Base-by-base conservation (phyloP, 306 rosid genomes). In the Myrica gale region DNA sequence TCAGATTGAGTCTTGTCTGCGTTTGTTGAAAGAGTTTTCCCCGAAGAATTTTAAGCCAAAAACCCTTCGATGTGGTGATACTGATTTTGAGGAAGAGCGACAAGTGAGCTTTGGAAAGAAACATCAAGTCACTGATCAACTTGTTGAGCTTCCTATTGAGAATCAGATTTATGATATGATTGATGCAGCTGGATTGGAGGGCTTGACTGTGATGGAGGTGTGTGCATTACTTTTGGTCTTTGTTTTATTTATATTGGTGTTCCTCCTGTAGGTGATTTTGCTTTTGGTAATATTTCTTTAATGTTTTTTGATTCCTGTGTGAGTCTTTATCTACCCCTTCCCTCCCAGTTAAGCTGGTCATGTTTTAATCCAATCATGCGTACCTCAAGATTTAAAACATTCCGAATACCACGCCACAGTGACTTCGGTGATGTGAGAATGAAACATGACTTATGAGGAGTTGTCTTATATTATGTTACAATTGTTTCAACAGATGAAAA, bases 81-180 rank as follows among this genome's bases (percentile, higher is more conserved):
- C 84, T 48, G 73, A 75, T 67, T 76, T 60, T 82, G 83, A 67
- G 57, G 78, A 86, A 76, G 88, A 86, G 52, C 81, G 75, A 55
- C 79, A 69, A 21, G 71, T 84, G 78, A 86, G 82, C 78, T 83
- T 76, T 15, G 87, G 86, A 68, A 87, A 81, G 83, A 74, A 74
- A 74, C 74, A 71, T 80, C 86, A 87, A 83, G 69, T 81, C 79
- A 82, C 74, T 16, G 87, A 89, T 70, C 98, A 89, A 82, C 87
- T 89, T 65, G 89, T 89, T 55, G 98, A 93, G 73, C 92, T 93
- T 76, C 95, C 95, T 0, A 80, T 90, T 67, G 95, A 93, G 81
- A 87, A 82, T 76, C 93, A 89, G 81, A 86, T 93, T 68, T 85
- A 84, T 80, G 90, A 93, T 75, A 78, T 90, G 79, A 87, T 93